These are phyloP conservation scores for Podaxis sp. DNA, from an alignment of 768 basidiomycete genomes.

Conservation along the genomic window DNA sequence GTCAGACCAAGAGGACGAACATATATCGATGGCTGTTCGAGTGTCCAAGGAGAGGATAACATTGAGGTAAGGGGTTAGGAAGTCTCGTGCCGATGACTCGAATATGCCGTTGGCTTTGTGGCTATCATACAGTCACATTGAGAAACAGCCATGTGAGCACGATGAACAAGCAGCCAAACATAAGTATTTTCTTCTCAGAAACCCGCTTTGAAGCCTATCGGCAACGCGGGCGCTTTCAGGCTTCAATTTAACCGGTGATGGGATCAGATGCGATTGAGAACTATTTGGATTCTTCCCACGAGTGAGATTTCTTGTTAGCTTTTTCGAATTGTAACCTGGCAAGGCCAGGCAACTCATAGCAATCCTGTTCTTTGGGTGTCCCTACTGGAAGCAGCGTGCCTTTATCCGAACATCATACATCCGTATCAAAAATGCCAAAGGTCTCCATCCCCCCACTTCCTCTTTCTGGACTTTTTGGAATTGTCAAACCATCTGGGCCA, in stretches of 20 bases:
- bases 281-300: neutral
- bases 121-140: neutral
- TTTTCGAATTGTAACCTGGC: too few relatives aligned
- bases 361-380: too few relatives aligned
- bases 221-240: neutral
- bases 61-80: neutral
- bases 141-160: neutral
- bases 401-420: neutral
- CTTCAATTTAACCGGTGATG: neutral
- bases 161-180: neutral
- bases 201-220: neutral
- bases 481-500: conserved; percentile 90
- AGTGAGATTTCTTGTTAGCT: neutral
- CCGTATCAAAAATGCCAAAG: conserved; percentile 60
- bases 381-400: too few relatives aligned
- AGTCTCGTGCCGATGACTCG: neutral
- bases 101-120: neutral
- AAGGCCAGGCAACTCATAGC: too few relatives aligned
- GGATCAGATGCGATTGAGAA: neutral
- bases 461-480: conserved; percentile 79
- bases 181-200: neutral
- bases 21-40: conserved; percentile 7
- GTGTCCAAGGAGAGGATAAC: conserved; percentile 13
- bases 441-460: conserved; percentile 50
- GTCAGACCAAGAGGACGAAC: conserved; percentile 30